A percentile compares a stretch with the other conserved stretches of the same genome.
These are phyloP conservation scores for Sporisorium sorghi DNA, from an alignment of 1,284 basidiomycete genomes.

Conservation along the genomic window DNA sequence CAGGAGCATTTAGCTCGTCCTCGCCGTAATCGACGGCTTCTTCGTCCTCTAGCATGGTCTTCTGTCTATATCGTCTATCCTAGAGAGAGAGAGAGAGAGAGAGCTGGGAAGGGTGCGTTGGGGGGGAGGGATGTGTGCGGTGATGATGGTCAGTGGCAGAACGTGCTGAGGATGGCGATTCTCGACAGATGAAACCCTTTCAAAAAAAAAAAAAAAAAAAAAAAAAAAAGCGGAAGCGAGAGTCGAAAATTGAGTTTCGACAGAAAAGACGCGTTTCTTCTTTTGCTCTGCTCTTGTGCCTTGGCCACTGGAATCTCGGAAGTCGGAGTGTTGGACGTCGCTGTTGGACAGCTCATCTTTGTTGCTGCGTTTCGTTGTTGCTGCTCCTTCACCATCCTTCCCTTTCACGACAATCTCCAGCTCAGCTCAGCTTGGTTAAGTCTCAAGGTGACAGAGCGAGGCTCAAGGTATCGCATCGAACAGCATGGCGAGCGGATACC, in stretches of 20 bases:
- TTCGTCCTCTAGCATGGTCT: slow-evolving; percentile 51
- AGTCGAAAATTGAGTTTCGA: background rate
- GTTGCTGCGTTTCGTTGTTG: background rate
- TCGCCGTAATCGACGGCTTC: slow-evolving; percentile 52
- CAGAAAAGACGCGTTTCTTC: slow-evolving; percentile 13
- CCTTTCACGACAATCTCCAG: background rate
- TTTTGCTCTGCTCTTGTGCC: background rate
- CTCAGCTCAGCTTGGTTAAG: too few species aligned
- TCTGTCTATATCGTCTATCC: background rate
- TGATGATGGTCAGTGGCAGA: background rate
- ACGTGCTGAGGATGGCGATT: too few species aligned
- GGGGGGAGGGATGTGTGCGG: background rate
- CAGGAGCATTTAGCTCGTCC: slow-evolving; percentile 34
- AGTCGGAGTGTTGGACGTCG: slow-evolving; percentile 5
- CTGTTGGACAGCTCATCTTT: slow-evolving; percentile 7
- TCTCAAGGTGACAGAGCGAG: too few species aligned
- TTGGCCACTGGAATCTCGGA: too few species aligned
- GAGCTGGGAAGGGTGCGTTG: too few species aligned
- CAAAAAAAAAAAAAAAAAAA: too few species aligned
- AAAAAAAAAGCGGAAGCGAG: background rate
- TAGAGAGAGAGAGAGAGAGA: too few species aligned
- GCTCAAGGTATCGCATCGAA: too few species aligned
- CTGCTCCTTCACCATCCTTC: background rate
- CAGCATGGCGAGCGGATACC: slow-evolving; percentile 49
- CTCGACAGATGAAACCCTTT: too few species aligned